Evolutionary conservation across 164 flowering plant species (phyloP).

Genomic region (Umbilicus rupestris): DNA sequence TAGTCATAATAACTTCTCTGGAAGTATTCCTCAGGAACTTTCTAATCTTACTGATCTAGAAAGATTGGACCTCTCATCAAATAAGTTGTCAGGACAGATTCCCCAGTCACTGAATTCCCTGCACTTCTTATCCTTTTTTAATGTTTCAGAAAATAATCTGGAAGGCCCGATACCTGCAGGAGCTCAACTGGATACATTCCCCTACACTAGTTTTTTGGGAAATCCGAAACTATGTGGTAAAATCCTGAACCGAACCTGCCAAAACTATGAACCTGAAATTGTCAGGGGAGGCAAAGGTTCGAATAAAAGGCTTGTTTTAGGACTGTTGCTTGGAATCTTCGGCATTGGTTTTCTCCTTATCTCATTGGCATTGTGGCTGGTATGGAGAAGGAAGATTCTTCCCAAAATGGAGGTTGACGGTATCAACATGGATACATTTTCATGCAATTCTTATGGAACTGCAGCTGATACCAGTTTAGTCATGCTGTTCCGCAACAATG

Average conservation of each 20-base stretch:
- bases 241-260: slow-evolving; percentile 23
- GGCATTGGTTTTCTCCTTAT: slow-evolving; percentile 24
- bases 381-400: slow-evolving; percentile 38
- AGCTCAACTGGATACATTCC: slow-evolving; percentile 53
- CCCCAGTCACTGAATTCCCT: slow-evolving; percentile 45
- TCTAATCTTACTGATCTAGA: slow-evolving; percentile 47
- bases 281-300: slow-evolving; percentile 10
- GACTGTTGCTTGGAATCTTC: slow-evolving; percentile 30
- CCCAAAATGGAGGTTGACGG: slow-evolving; percentile 34
- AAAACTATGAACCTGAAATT: slow-evolving; percentile 9
- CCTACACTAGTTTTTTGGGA: slow-evolving; percentile 37
- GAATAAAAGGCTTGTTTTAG: slow-evolving; percentile 30
- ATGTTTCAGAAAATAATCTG: slow-evolving; percentile 49
- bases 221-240: slow-evolving; percentile 39
- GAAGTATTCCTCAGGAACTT: slow-evolving; percentile 43
- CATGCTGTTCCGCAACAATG: slow-evolving; percentile 29
- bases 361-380: slow-evolving; percentile 26
- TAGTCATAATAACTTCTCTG: slow-evolving; percentile 38
- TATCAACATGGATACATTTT: slow-evolving; percentile 24
- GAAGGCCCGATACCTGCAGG: slow-evolving; percentile 56
- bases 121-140: slow-evolving; percentile 46
- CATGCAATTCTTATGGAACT: slow-evolving; percentile 27
- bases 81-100: slow-evolving; percentile 44
- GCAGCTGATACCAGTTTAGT: slow-evolving; percentile 32
- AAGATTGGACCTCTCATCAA: slow-evolving; percentile 42